A percentile compares a stretch with the other conserved stretches of the same genome.
Evolutionary conservation across 176 grass and related monocot genomes (phyloP).

Genomic region (Rhipidocladum racemiflorum): DNA sequence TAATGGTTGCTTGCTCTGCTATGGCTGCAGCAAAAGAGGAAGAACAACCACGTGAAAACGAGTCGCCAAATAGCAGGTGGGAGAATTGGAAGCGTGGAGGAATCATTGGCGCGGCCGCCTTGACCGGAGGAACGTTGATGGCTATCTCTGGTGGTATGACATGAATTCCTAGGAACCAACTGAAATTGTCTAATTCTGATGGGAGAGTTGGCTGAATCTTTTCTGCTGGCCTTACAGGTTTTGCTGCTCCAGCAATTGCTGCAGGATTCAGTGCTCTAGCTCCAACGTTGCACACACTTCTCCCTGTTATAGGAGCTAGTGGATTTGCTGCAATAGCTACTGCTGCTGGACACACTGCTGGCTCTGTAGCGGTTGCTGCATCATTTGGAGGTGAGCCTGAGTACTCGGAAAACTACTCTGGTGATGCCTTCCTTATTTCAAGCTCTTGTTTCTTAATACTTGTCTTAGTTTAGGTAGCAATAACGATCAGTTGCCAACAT

Average conservation of each 20-base stretch:
- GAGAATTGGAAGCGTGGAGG: slow-evolving; percentile 80
- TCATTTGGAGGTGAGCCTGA: slow-evolving; percentile 80
- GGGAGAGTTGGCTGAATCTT: neutral
- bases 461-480: neutral
- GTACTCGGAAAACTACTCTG: neutral
- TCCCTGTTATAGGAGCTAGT: slow-evolving; percentile 84
- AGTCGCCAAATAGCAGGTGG: slow-evolving; percentile 66
- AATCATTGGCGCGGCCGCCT: slow-evolving; percentile 87
- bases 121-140: slow-evolving; percentile 90
- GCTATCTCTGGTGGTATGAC: slow-evolving; percentile 85
- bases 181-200: neutral
- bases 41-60: slow-evolving; percentile 44
- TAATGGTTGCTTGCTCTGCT: slow-evolving; percentile 99
- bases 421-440: neutral
- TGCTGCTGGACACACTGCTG: slow-evolving; percentile 77
- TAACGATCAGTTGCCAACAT: neutral
- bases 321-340: slow-evolving; percentile 95
- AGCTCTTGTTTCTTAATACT: neutral
- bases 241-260: slow-evolving; percentile 97
- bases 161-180: neutral
- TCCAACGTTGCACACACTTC: slow-evolving; percentile 74
- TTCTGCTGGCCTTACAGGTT: slow-evolving; percentile 43
- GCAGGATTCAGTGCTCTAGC: slow-evolving; percentile 81
- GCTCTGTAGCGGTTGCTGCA: slow-evolving; percentile 92
- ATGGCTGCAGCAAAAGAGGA: slow-evolving; percentile 94